A percentile compares a stretch with the other conserved stretches of the same genome.
Conservation (phyloP, 2,329 filamentous ascomycete species). For the Pseudofabraea citricarpa region DNA sequence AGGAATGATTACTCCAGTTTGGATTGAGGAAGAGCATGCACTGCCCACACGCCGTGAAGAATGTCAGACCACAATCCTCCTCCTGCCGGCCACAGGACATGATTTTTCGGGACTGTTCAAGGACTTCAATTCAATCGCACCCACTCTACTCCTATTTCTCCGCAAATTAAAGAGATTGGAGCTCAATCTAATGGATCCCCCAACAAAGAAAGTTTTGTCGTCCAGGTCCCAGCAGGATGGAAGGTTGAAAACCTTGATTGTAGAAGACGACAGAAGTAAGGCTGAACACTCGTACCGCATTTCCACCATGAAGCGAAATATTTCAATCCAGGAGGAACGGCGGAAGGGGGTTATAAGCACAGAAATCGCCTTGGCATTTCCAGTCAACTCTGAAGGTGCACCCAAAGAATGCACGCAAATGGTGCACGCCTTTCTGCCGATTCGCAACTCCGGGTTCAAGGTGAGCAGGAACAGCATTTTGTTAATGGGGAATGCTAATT, state of each 20-base stretch:
- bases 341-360: not conserved
- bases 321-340: not conserved
- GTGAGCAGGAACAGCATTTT: slow-evolving; percentile 2
- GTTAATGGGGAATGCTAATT: not conserved
- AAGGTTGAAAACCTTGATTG: not conserved
- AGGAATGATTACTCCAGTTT: not conserved
- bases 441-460: slow-evolving; percentile 16
- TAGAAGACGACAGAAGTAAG: not conserved
- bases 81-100: not conserved
- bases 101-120: not conserved
- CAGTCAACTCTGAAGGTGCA: slow-evolving; percentile 1
- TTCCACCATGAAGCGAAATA: not conserved
- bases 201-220: slow-evolving; percentile 5
- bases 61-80: slow-evolving; percentile 2
- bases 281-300: slow-evolving; percentile 2
- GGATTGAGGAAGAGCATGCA: not conserved
- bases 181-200: slow-evolving; percentile 1
- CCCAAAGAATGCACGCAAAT: slow-evolving; percentile 5
- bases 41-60: slow-evolving; percentile 1
- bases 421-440: slow-evolving; percentile 19
- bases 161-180: not conserved
- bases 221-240: not conserved
- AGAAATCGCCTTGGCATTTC: slow-evolving; percentile 15
- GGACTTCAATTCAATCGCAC: not conserved
- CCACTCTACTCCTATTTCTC: not conserved